phyloP scores from a whole-genome alignment of 73 alveolate species.

The Uronychia setigera region DNA sequence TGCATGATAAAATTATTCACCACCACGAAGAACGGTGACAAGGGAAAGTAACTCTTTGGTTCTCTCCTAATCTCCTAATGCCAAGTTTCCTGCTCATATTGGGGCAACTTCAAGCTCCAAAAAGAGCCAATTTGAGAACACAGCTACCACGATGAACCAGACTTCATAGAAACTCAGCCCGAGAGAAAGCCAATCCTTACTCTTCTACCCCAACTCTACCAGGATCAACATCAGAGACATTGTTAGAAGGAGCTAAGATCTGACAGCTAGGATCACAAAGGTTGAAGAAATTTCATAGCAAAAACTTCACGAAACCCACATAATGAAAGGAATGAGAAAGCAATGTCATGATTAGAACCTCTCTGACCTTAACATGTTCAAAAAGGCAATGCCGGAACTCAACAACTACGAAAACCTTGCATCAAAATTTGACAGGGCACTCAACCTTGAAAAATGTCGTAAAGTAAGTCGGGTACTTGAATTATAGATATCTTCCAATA shows the following conservation, averaged over 20 bases:
- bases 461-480: neutral
- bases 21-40: too few species aligned
- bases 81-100: too few species aligned
- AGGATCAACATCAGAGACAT: neutral
- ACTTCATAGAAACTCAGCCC: neutral
- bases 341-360: neutral
- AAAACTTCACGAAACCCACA: neutral
- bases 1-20: too few species aligned
- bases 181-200: neutral
- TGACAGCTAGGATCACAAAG: neutral
- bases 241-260: neutral
- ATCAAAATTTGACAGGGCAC: neutral
- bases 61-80: too few species aligned
- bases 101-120: too few species aligned
- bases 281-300: neutral
- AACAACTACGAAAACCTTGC: neutral
- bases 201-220: neutral
- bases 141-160: too few species aligned
- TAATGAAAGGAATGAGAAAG: neutral
- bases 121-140: too few species aligned
- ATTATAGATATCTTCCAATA: neutral
- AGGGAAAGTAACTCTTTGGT: too few species aligned
- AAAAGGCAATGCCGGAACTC: neutral
- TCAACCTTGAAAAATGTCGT: neutral
- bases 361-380: neutral